These are phyloP conservation scores for Trichoderma sp. DNA, from an alignment of 2,329 filamentous ascomycete species.

Conservation along the genomic window DNA sequence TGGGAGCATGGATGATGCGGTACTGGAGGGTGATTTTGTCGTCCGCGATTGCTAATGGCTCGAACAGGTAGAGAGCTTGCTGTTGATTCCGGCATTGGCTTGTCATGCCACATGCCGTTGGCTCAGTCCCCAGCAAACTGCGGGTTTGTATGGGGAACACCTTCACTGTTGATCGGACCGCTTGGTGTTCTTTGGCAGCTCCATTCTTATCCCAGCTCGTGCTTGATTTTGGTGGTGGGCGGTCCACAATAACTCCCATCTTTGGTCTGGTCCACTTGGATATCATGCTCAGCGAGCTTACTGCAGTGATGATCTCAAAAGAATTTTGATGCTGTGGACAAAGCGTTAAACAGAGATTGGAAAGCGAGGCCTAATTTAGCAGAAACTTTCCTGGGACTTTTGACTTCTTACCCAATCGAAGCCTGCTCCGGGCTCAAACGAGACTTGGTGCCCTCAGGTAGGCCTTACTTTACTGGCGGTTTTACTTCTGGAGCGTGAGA, in stretches of 20 bases:
- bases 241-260: slow-evolving; percentile 1
- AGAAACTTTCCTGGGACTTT: neutral
- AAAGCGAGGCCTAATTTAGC: too few species aligned
- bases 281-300: neutral
- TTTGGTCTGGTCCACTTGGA: slow-evolving; percentile 8
- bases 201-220: slow-evolving; percentile 1
- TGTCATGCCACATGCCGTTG: neutral
- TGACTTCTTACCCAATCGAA: neutral
- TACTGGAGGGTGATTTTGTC: slow-evolving; percentile 54
- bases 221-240: neutral
- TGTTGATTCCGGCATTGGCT: neutral
- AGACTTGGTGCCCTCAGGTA: too few species aligned
- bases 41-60: slow-evolving; percentile 43
- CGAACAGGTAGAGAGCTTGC: slow-evolving; percentile 37
- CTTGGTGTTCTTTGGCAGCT: neutral
- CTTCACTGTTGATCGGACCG: slow-evolving; percentile 4
- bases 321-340: neutral
- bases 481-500: too few species aligned
- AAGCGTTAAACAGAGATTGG: neutral
- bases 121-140: neutral
- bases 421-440: neutral
- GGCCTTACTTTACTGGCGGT: too few species aligned
- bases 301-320: neutral
- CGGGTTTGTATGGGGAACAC: neutral
- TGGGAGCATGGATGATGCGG: slow-evolving; percentile 55